Percentiles rank a stretch among this genome's conserved stretches.
Evolutionary conservation across 2,329 filamentous ascomycete genomes (phyloP).

Genomic region (Colletotrichum sp.): DNA sequence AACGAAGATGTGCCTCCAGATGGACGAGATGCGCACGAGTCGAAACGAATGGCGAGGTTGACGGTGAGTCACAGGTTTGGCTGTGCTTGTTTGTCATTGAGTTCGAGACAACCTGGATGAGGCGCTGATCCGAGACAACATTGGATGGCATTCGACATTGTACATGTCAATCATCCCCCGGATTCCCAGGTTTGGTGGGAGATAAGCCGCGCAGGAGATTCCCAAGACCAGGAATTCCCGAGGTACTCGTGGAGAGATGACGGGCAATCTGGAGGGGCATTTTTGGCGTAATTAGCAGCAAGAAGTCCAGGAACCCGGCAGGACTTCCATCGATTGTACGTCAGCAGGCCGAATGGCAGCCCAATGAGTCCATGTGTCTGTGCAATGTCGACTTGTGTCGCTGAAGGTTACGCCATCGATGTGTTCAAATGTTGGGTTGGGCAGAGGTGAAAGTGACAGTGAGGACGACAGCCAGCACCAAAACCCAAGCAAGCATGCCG

Average conservation of each 20-base stretch:
- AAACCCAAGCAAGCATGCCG: not conserved
- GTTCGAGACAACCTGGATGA: not conserved
- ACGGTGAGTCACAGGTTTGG: not conserved
- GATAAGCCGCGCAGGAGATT: not conserved
- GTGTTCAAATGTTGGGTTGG: not conserved
- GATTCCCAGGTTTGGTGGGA: not conserved
- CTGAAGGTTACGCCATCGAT: slow-evolving; percentile 8
- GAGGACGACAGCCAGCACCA: not conserved
- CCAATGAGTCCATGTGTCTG: not conserved
- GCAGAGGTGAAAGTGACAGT: slow-evolving; percentile 2
- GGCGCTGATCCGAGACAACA: not conserved
- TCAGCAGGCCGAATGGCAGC: not conserved
- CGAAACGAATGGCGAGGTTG: not conserved
- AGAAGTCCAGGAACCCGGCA: not conserved
- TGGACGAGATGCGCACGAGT: not conserved
- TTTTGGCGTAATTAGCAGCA: not conserved
- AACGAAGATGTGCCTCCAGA: not conserved
- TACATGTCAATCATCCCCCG: not conserved
- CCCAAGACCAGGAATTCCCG: not conserved
- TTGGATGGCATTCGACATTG: not conserved
- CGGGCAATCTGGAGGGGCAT: not conserved
- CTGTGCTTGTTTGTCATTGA: not conserved
- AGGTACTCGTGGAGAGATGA: not conserved
- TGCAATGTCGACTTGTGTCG: not conserved
- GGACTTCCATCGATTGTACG: not conserved